Conservation (phyloP, 2,329 filamentous ascomycete species). For the Daldinia eschscholtzii region DNA sequence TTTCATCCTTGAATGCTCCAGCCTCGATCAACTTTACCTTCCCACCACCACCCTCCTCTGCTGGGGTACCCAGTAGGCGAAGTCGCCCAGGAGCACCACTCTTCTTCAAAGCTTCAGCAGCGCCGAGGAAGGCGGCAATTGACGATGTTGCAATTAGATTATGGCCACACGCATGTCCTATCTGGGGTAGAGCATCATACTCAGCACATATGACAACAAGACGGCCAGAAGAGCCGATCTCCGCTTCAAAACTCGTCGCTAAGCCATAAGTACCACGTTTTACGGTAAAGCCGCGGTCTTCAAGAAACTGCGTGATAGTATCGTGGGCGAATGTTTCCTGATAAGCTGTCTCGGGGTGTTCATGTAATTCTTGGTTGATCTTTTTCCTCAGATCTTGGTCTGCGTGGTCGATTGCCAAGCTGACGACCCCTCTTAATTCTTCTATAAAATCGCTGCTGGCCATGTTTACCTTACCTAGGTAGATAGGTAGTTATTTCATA, state of each 20-base stretch:
- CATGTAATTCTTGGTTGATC: conserved; percentile 53
- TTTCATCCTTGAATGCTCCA: conserved; percentile 50
- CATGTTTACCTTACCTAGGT: not conserved
- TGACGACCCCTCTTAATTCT: not conserved
- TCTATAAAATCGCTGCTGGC: not conserved
- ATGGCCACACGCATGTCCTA: conserved; percentile 62
- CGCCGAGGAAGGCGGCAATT: conserved; percentile 57
- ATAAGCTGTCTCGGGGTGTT: conserved; percentile 65
- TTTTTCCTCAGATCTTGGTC: conserved; percentile 14
- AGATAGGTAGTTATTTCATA: not conserved
- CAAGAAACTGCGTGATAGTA: conserved; percentile 60
- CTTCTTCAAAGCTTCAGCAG: conserved; percentile 52
- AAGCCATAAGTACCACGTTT: conserved; percentile 64
- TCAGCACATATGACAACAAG: conserved; percentile 60
- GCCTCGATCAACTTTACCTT: conserved; percentile 55
- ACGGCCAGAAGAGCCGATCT: conserved; percentile 58
- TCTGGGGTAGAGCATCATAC: conserved; percentile 62
- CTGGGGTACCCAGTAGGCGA: conserved; percentile 58
- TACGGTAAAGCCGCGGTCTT: conserved; percentile 60
- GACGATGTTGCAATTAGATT: conserved; percentile 60
- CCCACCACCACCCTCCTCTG: conserved; percentile 60
- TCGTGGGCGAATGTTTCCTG: conserved; percentile 66
- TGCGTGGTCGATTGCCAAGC: conserved; percentile 18
- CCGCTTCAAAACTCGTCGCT: conserved; percentile 64
- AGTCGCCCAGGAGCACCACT: conserved; percentile 53